A percentile compares a stretch with the other conserved stretches of the same genome.
phyloP scores from a whole-genome alignment of 306 rosid species.

The Glycyrrhiza uralensis region DNA sequence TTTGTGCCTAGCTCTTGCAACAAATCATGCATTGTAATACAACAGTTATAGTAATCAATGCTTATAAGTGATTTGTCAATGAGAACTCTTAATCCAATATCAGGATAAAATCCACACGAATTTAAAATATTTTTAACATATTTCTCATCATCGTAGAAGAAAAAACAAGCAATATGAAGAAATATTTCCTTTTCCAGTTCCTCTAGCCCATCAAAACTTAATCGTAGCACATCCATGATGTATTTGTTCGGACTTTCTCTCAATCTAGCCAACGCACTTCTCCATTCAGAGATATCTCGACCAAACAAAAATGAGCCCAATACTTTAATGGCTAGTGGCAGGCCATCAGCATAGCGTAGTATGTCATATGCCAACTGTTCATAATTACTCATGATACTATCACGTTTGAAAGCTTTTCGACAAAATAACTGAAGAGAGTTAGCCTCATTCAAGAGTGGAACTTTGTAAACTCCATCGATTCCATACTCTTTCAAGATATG shows the following conservation, averaged over 20 bases:
- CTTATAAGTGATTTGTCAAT: conserved; percentile 24
- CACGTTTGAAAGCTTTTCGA: neutral
- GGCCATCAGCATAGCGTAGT: neutral
- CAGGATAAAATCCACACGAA: neutral
- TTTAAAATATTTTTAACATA: neutral
- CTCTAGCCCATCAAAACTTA: conserved; percentile 6
- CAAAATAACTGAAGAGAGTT: conserved; percentile 13
- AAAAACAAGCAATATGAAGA: conserved; percentile 29
- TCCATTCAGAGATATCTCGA: neutral
- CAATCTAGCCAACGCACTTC: neutral
- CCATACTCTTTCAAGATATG: neutral
- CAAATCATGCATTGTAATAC: neutral
- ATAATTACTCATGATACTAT: neutral
- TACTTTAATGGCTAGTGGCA: conserved; percentile 17
- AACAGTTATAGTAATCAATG: rapidly evolving
- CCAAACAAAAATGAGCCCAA: conserved; percentile 7
- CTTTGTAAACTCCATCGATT: neutral
- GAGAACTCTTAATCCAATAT: conserved; percentile 8
- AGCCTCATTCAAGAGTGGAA: neutral
- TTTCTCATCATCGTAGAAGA: rapidly evolving
- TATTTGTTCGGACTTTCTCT: neutral
- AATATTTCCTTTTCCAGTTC: conserved; percentile 11
- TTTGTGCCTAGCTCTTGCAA: conserved; percentile 1
- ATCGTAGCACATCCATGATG: neutral
- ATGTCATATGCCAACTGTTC: neutral